Base-by-base conservation (phyloP, 2,329 filamentous ascomycete species). In the Fusarium metavorans region DNA sequence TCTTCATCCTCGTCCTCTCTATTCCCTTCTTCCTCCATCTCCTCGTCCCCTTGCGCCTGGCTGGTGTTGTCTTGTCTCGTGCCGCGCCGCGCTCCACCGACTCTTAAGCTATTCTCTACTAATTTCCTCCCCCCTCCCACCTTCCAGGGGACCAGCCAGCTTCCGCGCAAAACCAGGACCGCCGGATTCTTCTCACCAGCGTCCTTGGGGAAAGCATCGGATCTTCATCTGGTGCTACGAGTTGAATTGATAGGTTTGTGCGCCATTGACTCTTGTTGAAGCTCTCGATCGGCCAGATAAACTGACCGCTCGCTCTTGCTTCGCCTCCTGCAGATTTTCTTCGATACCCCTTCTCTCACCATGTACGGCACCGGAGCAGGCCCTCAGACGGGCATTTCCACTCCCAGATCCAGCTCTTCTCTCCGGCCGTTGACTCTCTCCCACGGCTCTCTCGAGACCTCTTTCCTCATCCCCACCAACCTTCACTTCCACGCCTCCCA, bases 401-500 rank as follows among this genome's bases (percentile, higher is more conserved):
- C 97, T 79, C 97, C 97, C 79, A 93, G 97, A 86, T 98, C 96
- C 67, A 97, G 94, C 79, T 92, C 95, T 77, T 98, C 96, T 75
- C 92, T 98, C 77, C 94, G 97, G 77, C 96, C 97, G 74, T 91
- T 99, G 82, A 95, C 94, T 80, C 90, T 99, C 81, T 90, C 92
- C 76, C 97, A 99, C 85, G 97, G 97, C 83, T 95, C 94, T 65
- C 95, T 99, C 86, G 97, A 99, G 84, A 95, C 97, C 81, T 96
- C 95, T 64, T 97, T 99, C 84, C 92, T 98, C 81, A 94, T 99
- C 82, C 96, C 97, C 68, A 98, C 97, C 78, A 94, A 92, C 80
- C 91, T 98, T 74, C 97, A 99, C 86, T 99, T 97, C 88, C 95
- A 97, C 84, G 97, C 97, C 79, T 93, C 95, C 71, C 94, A 98